Evolutionary conservation across 2,329 filamentous ascomycete genomes (phyloP).

Genomic region (Aureobasidium sp.): DNA sequence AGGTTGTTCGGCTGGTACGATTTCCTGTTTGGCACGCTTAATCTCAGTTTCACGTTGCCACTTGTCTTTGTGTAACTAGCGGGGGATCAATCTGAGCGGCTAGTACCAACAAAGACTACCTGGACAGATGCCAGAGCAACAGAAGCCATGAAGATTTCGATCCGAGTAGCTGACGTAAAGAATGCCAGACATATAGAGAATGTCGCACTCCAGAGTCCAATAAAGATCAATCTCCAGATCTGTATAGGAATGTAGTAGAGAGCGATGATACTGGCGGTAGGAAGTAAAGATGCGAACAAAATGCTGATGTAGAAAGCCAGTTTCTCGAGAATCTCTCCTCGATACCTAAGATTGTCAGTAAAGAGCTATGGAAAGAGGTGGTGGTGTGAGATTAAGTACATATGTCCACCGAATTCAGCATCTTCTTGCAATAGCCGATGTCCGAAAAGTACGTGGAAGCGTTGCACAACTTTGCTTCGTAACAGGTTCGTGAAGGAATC

Average conservation of each 20-base stretch:
- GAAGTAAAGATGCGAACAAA: constrained; percentile 17
- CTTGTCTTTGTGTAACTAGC: too few relatives aligned
- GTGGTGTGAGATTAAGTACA: neutral
- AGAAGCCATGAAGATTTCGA: constrained; percentile 20
- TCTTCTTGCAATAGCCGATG: constrained; percentile 5
- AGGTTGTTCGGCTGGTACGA: too few relatives aligned
- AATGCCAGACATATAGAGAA: constrained; percentile 17
- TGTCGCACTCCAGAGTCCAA: constrained; percentile 18
- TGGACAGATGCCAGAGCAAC: constrained; percentile 20
- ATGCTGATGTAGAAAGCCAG: constrained; percentile 13
- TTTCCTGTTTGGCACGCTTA: too few relatives aligned
- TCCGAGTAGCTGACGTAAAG: constrained; percentile 18
- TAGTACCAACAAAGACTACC: constrained; percentile 21
- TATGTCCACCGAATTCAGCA: constrained; percentile 1
- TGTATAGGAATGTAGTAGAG: constrained; percentile 18
- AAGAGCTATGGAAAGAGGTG: too few relatives aligned
- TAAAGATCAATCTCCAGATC: constrained; percentile 17
- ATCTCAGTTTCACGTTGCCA: too few relatives aligned
- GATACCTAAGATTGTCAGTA: too few relatives aligned
- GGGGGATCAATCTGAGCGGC: too few relatives aligned
- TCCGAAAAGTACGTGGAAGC: neutral
- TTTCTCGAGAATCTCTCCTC: neutral
- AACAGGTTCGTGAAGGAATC: constrained; percentile 1
- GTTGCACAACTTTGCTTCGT: neutral
- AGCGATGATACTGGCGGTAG: constrained; percentile 19